Evolutionary conservation across 2,329 filamentous ascomycete species (phyloP).

Genomic region (Hymenoscyphus fructigenus): DNA sequence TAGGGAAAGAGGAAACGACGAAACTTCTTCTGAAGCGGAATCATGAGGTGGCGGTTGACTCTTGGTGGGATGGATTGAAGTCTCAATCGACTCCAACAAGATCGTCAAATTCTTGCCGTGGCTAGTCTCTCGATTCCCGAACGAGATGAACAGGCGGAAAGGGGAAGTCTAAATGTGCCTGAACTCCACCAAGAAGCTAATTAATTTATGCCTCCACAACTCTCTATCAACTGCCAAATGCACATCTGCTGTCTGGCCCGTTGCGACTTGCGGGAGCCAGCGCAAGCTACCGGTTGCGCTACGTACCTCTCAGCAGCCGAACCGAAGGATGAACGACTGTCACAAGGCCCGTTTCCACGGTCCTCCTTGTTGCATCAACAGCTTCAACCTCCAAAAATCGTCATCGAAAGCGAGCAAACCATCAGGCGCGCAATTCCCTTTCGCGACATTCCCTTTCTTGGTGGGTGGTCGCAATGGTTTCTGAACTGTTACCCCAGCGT

Average conservation of each 20-base stretch:
- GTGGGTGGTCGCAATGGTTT: neutral
- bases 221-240: neutral
- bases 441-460: neutral
- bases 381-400: neutral
- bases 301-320: neutral
- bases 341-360: neutral
- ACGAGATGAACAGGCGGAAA: neutral
- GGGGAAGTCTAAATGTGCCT: neutral
- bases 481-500: conserved; percentile 2
- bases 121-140: neutral
- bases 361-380: neutral
- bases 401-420: neutral
- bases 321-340: neutral
- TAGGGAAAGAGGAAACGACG: neutral
- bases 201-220: neutral
- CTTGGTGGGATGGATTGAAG: neutral
- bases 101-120: neutral
- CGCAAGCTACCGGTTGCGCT: neutral
- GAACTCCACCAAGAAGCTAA: neutral
- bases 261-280: neutral
- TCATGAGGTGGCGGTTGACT: neutral
- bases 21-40: neutral
- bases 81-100: conserved; percentile 1
- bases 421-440: neutral
- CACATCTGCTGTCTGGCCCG: neutral